Evolutionary conservation across 495 filamentous ascomycete genomes (phyloP).

Genomic region (Antarctomyces pellizariae): DNA sequence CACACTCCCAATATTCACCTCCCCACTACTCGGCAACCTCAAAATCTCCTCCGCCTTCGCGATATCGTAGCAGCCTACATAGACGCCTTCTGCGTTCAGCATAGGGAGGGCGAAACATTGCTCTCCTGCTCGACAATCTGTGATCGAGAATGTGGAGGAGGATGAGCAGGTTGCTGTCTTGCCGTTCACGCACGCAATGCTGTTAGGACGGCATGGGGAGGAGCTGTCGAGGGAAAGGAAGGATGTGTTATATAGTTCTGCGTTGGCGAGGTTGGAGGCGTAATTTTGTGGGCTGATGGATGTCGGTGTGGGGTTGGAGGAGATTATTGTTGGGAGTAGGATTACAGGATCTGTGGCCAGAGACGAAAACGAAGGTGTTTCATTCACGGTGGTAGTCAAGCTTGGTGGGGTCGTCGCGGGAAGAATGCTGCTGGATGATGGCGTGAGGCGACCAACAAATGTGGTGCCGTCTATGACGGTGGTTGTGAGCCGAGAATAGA

Average conservation of each 20-base stretch:
- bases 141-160: constrained; percentile 7
- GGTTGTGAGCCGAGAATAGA: no score
- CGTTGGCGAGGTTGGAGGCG: constrained; percentile 8
- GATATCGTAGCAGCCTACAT: constrained; percentile 8
- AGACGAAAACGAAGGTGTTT: background rate
- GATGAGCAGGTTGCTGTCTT: constrained; percentile 7
- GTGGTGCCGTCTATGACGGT: no score
- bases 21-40: constrained; percentile 16
- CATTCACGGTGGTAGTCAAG: background rate
- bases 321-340: background rate
- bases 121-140: constrained; percentile 4
- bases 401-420: background rate
- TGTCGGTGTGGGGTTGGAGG: background rate
- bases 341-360: background rate
- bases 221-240: constrained; percentile 10
- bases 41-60: constrained; percentile 8
- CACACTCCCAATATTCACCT: constrained; percentile 19
- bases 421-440: constrained; percentile 5
- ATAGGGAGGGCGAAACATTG: constrained; percentile 11
- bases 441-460: constrained; percentile 5
- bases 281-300: constrained; percentile 2
- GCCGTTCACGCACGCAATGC: constrained; percentile 9
- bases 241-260: constrained; percentile 11
- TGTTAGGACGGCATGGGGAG: constrained; percentile 6
- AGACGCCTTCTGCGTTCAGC: constrained; percentile 6